Evolutionary conservation across 768 basidiomycete genomes (phyloP), one percentile per base, ranked within the genome.

Genomic region (Auricularia sp.): DNA sequence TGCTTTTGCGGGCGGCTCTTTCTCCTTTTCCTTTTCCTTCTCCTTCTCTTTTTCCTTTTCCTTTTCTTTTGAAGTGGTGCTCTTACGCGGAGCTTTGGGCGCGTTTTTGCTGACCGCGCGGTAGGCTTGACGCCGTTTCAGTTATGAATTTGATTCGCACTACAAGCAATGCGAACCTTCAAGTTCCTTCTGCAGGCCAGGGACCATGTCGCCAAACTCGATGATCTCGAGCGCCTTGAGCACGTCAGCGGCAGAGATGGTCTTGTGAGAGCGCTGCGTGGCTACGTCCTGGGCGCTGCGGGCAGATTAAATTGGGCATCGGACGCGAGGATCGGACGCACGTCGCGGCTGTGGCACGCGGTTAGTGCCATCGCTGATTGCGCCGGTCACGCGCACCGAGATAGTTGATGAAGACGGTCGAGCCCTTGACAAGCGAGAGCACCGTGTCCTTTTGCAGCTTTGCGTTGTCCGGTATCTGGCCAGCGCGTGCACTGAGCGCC

Each of bases 341-440:
- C 82, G 77, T 79, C 42, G 81, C 78, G 66, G 79, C 81, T 83
- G 61, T 33, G 42, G 36, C 21, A 59, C 35, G 64, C 61, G 35
- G 62, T 23, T 53, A 62, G 47, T 59, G 63, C 67, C 68, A 36
- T 35, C 60, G 5, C 33, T 35, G 66, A 21, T 12, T 44, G 60
- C 23, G 21, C 23, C 12, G 51, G 18, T 21, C 36, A 59, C 5
- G 35, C 87, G 68, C 73, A 89, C 95, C 88, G 7, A 98, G 79
- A 70, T 94, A 96, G 73, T 90, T 95, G 68, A 99, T 94, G 74
- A 98, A 98, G 62, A 98, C 89, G 0, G 95, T 95, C 3, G 94
- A 92, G 36, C 88, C 88, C 72, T 94, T 94, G 14, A 90, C 81
- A 10, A 97, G 79, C 12, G 93, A 91, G 1, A 90, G 73, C 0